Base-by-base conservation (phyloP, 2,329 filamentous ascomycete genomes). In the Colletotrichum cordylinicola region DNA sequence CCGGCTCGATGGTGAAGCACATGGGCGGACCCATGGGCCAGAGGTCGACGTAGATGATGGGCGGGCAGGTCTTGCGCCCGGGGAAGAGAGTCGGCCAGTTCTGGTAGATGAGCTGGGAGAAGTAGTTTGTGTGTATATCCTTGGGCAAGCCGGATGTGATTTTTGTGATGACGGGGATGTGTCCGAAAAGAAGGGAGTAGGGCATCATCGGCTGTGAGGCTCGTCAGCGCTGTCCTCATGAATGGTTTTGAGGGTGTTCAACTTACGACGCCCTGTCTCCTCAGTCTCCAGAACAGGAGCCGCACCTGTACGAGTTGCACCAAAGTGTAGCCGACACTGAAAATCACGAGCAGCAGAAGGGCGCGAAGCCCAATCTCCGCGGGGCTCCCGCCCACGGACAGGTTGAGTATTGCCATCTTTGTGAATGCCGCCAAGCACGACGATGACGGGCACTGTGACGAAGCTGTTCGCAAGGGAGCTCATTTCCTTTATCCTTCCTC, bases 21-120 rank as follows among this genome's bases (percentile, higher is more conserved):
- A 74, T 39, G 8, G 79, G 78, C 12, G 76, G 67, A 2, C 67
- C 72, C 21, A 83, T 72, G 1, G 82, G 82, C 82, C 82, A 83
- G 13, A 78, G 75, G 66, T 83, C 82, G 29, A 83, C 35, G 61
- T 82, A 83, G 35, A 78, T 70, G 4, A 81, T 70, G 7, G 79
- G 78, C 13, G 82, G 81, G 9, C 80, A 81, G 5, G 74, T 62
- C 5, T 33, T 86, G 67, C 84, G 79, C 31, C 13, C 68, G 6
- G 72, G 75, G n/a, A 77, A 77, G 8, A 75, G 29, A 0, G 37
- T 18, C 27, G 21, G 37, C 72, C 75, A 77, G 24, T 77, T 76
- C 12, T 77, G 43, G 16, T 61, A 65, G 43, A 77, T 52, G 31
- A 58, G 24, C 33, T 77, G 62, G 4, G 68, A n/a, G 8, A 75